Evolutionary conservation across 805 yeast genomes (phyloP).

Genomic region (Komagataella phaffii): DNA sequence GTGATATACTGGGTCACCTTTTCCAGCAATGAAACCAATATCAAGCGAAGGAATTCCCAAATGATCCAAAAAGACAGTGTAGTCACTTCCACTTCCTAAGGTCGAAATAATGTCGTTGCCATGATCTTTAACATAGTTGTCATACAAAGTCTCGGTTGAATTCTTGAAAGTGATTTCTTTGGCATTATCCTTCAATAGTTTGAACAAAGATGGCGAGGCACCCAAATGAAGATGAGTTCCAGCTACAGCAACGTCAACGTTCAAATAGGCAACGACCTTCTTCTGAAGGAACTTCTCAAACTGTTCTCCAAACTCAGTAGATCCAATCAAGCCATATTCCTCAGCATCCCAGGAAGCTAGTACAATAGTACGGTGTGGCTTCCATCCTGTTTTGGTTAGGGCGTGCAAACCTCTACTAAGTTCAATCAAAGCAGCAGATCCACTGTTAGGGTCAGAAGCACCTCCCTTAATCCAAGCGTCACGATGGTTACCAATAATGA

Average conservation of each 20-base stretch:
- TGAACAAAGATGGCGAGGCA: constrained; percentile 47
- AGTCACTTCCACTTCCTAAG: constrained; percentile 65
- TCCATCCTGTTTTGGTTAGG: constrained; percentile 47
- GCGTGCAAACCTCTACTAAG: constrained; percentile 45
- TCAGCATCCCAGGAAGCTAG: constrained; percentile 79
- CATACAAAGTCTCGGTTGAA: constrained; percentile 16
- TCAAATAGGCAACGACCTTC: constrained; percentile 52
- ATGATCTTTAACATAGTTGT: constrained; percentile 18
- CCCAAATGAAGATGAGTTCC: constrained; percentile 39
- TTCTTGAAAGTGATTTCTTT: constrained; percentile 32
- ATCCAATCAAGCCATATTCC: constrained; percentile 59
- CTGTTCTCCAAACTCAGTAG: constrained; percentile 68
- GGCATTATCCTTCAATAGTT: constrained; percentile 30
- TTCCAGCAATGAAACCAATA: constrained; percentile 33
- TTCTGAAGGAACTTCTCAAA: constrained; percentile 28
- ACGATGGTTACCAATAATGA: constrained; percentile 63
- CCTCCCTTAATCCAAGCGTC: constrained; percentile 77
- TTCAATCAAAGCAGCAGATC: constrained; percentile 53
- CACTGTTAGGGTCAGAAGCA: constrained; percentile 71
- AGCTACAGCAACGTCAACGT: constrained; percentile 51
- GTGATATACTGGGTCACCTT: constrained; percentile 49
- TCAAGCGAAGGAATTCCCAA: constrained; percentile 50
- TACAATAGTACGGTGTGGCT: constrained; percentile 55
- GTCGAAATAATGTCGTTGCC: constrained; percentile 23
- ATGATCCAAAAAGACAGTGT: constrained; percentile 44